phyloP scores from a whole-genome alignment of 2,329 filamentous ascomycete species.

The Trichoderma hamatum region DNA sequence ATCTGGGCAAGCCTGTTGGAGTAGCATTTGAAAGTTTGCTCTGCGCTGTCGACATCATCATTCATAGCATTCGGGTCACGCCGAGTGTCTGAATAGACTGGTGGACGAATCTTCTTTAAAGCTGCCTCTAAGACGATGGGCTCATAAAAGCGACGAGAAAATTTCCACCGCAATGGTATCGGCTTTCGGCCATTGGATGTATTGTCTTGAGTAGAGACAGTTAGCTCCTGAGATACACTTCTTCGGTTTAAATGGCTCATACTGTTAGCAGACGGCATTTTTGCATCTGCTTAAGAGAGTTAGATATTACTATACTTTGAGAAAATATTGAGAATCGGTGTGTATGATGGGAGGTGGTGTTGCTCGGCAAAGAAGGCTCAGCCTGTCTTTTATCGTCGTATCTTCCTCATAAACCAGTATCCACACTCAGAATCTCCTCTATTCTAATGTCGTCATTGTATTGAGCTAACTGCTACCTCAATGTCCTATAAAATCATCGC shows the following conservation, averaged over 20 bases:
- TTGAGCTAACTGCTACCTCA: background rate
- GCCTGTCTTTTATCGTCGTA: background rate
- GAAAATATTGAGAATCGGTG: background rate
- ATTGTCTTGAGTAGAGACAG: background rate
- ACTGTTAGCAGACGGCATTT: background rate
- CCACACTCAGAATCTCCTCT: background rate
- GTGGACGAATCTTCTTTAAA: constrained; percentile 30
- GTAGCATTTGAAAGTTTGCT: constrained; percentile 36
- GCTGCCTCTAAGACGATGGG: constrained; percentile 35
- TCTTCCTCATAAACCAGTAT: background rate
- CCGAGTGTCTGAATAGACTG: background rate
- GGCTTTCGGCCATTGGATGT: background rate
- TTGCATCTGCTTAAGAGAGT: too few relatives aligned
- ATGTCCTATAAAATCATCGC: background rate
- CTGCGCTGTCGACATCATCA: constrained; percentile 27
- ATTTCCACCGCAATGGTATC: constrained; percentile 28
- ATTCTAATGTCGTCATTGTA: background rate
- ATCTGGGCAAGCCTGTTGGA: constrained; percentile 39
- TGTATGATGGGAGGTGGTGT: background rate
- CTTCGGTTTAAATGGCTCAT: background rate
- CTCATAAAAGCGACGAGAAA: constrained; percentile 37
- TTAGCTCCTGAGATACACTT: background rate
- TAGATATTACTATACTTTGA: background rate
- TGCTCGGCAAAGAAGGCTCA: background rate
- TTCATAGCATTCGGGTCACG: background rate